Percentiles rank a stretch among this genome's conserved stretches.
Evolutionary conservation across 495 filamentous ascomycete species (phyloP).

Genomic region (Lophiotrema nucula): DNA sequence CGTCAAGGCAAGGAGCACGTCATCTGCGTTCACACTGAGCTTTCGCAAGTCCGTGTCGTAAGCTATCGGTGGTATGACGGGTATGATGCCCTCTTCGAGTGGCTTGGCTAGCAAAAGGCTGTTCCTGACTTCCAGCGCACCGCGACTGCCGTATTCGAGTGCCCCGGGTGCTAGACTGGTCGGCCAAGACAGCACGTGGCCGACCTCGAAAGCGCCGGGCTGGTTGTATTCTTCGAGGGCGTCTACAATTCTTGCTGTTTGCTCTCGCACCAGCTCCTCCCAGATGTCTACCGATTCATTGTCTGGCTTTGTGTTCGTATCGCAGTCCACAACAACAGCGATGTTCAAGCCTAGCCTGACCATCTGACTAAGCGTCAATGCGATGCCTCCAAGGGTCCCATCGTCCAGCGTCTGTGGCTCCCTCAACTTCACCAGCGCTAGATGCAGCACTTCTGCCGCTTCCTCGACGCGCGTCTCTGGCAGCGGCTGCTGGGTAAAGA

Average conservation of each 20-base stretch:
- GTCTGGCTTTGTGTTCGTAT: slow-evolving; percentile 35
- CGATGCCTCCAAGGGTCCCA: slow-evolving; percentile 68
- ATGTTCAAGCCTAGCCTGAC: slow-evolving; percentile 75
- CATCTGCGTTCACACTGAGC: slow-evolving; percentile 58
- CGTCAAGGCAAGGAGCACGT: slow-evolving; percentile 69
- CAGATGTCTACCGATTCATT: slow-evolving; percentile 32
- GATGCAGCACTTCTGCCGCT: slow-evolving; percentile 59
- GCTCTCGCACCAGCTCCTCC: slow-evolving; percentile 52
- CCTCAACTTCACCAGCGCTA: slow-evolving; percentile 83
- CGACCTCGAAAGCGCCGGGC: slow-evolving; percentile 65
- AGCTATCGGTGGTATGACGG: slow-evolving; percentile 67
- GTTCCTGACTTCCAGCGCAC: slow-evolving; percentile 49
- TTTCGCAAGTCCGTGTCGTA: slow-evolving; percentile 58
- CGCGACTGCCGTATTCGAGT: slow-evolving; percentile 32
- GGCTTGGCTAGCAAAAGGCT: slow-evolving; percentile 64
- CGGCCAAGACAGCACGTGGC: slow-evolving; percentile 58
- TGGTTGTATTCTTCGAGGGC: slow-evolving; percentile 69
- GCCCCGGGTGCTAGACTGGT: slow-evolving; percentile 31
- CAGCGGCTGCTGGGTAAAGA: slow-evolving; percentile 52
- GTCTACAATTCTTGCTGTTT: slow-evolving; percentile 69
- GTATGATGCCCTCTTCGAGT: slow-evolving; percentile 70
- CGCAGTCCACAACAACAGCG: slow-evolving; percentile 76
- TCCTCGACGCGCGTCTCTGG: slow-evolving; percentile 9
- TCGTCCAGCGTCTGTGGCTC: slow-evolving; percentile 68
- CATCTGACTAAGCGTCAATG: slow-evolving; percentile 79